These are phyloP conservation scores for Clitopilus hobsonii DNA, from an alignment of 768 basidiomycete species.

Conservation along the genomic window DNA sequence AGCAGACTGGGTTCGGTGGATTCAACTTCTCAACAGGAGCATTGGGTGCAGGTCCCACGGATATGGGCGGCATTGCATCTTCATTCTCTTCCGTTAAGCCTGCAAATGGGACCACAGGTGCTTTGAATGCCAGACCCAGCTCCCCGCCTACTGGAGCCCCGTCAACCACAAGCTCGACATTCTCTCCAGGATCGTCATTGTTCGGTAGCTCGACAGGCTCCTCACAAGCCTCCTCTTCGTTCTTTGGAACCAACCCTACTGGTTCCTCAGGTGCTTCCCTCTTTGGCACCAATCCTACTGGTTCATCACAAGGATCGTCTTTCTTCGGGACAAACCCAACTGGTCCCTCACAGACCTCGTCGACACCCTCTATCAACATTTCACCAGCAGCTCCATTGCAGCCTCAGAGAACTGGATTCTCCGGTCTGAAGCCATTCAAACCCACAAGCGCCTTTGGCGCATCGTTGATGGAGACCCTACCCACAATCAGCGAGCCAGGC, in stretches of 20 bases:
- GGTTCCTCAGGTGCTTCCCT: slow-evolving; percentile 39
- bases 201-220: neutral
- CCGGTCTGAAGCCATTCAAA: slow-evolving; percentile 76
- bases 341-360: slow-evolving; percentile 28
- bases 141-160: slow-evolving; percentile 21
- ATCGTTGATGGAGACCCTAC: slow-evolving; percentile 66
- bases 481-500: slow-evolving; percentile 62
- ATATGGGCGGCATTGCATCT: slow-evolving; percentile 68
- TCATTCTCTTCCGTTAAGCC: slow-evolving; percentile 52
- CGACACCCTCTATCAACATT: slow-evolving; percentile 15
- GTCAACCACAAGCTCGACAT: slow-evolving; percentile 34
- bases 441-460: slow-evolving; percentile 80
- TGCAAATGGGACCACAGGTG: slow-evolving; percentile 18
- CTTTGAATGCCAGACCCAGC: slow-evolving; percentile 20
- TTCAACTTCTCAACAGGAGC: slow-evolving; percentile 37
- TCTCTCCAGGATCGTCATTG: slow-evolving; percentile 22
- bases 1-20: slow-evolving; percentile 17
- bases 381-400: slow-evolving; percentile 29
- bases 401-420: slow-evolving; percentile 46
- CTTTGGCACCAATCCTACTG: slow-evolving; percentile 49
- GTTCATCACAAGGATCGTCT: slow-evolving; percentile 41
- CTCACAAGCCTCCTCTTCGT: slow-evolving; percentile 38
- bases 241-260: slow-evolving; percentile 46
- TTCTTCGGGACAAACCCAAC: slow-evolving; percentile 48
- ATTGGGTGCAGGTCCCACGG: slow-evolving; percentile 41